Conservation (phyloP, 257 asterid species). For the Solanum infundibuliforme region DNA sequence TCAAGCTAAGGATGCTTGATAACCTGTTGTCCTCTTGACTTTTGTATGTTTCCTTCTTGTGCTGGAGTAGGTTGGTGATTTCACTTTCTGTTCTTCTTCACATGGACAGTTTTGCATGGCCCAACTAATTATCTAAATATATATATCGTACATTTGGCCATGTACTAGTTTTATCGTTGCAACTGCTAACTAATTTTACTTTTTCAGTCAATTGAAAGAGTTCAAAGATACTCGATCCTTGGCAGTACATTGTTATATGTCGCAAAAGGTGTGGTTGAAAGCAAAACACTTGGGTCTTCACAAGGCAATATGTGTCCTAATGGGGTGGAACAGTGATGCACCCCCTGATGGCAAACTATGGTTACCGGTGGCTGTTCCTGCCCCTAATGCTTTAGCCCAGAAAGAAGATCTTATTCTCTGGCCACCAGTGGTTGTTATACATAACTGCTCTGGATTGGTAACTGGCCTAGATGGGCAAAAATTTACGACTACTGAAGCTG, state of each 20-base stretch:
- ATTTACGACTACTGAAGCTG: conserved; percentile 5
- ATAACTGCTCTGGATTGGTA: background rate
- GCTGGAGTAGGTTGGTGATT: background rate
- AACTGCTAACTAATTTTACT: conserved; percentile 6
- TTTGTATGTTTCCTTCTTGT: background rate
- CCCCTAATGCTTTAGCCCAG: conserved; percentile 16
- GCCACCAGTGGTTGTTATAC: conserved; percentile 28
- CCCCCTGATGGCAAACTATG: conserved; percentile 8
- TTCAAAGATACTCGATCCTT: conserved; percentile 22
- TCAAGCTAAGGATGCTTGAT: background rate
- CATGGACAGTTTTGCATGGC: background rate
- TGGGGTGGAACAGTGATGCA: conserved; percentile 23
- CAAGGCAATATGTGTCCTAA: conserved; percentile 31
- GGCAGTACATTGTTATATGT: conserved; percentile 24
- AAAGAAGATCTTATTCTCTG: conserved; percentile 28
- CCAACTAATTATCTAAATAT: background rate
- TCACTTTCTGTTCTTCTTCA: background rate
- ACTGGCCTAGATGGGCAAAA: conserved; percentile 2
- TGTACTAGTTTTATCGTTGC: background rate
- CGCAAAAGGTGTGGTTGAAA: conserved; percentile 19
- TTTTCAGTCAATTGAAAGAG: conserved; percentile 15
- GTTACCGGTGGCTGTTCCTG: conserved; percentile 13
- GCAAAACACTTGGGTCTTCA: conserved; percentile 30
- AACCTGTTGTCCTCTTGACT: background rate
- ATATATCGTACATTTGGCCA: background rate